Evolutionary conservation across 352 stramenopile genomes (phyloP).

Genomic region (Pythium brassicae): DNA sequence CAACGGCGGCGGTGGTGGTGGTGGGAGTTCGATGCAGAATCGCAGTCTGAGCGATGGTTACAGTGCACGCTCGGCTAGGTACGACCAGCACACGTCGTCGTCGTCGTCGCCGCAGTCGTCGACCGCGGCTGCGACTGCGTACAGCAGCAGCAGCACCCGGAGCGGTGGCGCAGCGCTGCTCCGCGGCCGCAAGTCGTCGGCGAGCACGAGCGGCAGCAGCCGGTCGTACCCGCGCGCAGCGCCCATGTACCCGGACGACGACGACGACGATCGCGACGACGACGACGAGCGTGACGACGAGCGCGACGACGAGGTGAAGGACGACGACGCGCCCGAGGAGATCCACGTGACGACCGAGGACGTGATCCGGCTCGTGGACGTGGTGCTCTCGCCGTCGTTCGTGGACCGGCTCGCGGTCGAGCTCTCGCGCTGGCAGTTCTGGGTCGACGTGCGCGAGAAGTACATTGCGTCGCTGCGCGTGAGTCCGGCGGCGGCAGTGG

Average conservation of each 20-base stretch:
- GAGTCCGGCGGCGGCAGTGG: slow-evolving; percentile 3
- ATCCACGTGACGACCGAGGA: slow-evolving; percentile 67
- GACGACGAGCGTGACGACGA: slow-evolving; percentile 24
- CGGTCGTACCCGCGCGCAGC: neutral
- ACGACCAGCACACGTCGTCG: slow-evolving; percentile 5
- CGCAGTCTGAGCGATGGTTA: neutral
- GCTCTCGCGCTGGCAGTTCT: slow-evolving; percentile 77
- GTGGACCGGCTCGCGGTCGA: slow-evolving; percentile 58
- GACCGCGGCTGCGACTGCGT: neutral
- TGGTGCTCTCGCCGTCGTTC: slow-evolving; percentile 68
- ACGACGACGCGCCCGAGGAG: slow-evolving; percentile 19
- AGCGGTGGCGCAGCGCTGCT: neutral
- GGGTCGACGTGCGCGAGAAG: slow-evolving; percentile 71
- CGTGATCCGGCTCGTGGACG: slow-evolving; percentile 70
- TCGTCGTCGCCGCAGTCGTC: slow-evolving; percentile 3
- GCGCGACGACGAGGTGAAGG: slow-evolving; percentile 27
- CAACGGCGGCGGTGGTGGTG: neutral
- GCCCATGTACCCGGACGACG: neutral
- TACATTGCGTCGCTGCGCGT: slow-evolving; percentile 52
- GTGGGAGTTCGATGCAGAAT: neutral
- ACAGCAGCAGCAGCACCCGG: slow-evolving; percentile 13
- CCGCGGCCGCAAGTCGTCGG: slow-evolving; percentile 9
- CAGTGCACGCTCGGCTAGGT: neutral
- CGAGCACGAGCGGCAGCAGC: slow-evolving; percentile 11
- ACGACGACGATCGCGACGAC: neutral